Percentiles rank a stretch among this genome's conserved stretches.
phyloP scores from a whole-genome alignment of 2,329 filamentous ascomycete genomes.

The Capronia epimyces region DNA sequence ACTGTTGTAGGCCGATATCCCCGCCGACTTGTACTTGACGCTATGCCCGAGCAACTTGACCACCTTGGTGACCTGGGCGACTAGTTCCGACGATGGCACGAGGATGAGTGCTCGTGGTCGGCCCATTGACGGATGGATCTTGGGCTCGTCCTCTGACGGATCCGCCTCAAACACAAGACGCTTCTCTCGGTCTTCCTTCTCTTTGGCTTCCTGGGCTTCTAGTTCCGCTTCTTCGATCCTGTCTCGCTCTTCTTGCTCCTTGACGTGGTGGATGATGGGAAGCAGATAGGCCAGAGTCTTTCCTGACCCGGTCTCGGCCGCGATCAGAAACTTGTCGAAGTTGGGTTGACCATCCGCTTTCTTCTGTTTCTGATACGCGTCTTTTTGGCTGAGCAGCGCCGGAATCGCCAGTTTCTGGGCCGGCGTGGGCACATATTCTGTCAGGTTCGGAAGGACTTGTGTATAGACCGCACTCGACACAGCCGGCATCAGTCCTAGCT shows the following conservation, averaged over 20 bases:
- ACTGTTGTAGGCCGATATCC: slow-evolving; percentile 72
- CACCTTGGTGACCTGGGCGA: slow-evolving; percentile 75
- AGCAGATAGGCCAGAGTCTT: slow-evolving; percentile 93
- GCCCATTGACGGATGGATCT: slow-evolving; percentile 67
- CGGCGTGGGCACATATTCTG: slow-evolving; percentile 74
- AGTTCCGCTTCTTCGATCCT: slow-evolving; percentile 52
- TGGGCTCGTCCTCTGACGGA: slow-evolving; percentile 53
- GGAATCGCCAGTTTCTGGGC: slow-evolving; percentile 88
- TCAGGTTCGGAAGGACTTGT: slow-evolving; percentile 69
- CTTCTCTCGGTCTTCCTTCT: slow-evolving; percentile 44
- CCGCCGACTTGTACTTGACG: slow-evolving; percentile 77
- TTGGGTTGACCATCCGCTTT: slow-evolving; percentile 39
- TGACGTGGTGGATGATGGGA: slow-evolving; percentile 78
- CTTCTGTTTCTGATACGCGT: slow-evolving; percentile 29
- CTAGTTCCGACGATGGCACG: slow-evolving; percentile 86
- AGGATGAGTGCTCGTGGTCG: slow-evolving; percentile 79
- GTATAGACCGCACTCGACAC: slow-evolving; percentile 65
- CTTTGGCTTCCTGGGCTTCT: slow-evolving; percentile 33
- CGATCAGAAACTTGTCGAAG: slow-evolving; percentile 69
- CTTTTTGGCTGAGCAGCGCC: slow-evolving; percentile 54
- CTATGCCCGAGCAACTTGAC: slow-evolving; percentile 78
- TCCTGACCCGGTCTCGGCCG: slow-evolving; percentile 93
- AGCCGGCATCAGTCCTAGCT: slow-evolving; percentile 68
- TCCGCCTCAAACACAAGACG: slow-evolving; percentile 56
- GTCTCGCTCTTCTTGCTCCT: slow-evolving; percentile 64